Percentiles rank a stretch among this genome's conserved stretches.
Conservation (phyloP, 1,284 basidiomycete genomes). For the Pyrrhoderma lamaoense region DNA sequence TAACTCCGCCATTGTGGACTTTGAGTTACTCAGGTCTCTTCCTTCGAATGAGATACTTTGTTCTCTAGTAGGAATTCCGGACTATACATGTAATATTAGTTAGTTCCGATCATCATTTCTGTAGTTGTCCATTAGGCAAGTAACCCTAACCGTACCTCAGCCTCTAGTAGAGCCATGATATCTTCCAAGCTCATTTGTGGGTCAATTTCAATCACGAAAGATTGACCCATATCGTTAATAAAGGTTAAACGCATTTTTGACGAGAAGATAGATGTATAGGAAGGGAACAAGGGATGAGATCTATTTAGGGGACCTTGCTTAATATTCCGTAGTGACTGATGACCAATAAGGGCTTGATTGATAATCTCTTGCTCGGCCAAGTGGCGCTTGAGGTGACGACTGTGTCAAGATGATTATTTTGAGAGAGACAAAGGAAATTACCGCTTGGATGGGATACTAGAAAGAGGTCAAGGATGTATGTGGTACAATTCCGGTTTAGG, state of each 20-base stretch:
- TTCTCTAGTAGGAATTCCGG: slow-evolving; percentile 58
- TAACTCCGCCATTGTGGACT: slow-evolving; percentile 57
- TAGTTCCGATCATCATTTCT: too few species aligned
- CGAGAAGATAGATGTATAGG: slow-evolving; percentile 14
- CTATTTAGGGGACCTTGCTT: too few species aligned
- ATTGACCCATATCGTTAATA: slow-evolving; percentile 67
- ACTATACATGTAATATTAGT: too few species aligned
- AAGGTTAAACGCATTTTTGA: slow-evolving; percentile 74
- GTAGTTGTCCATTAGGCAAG: slow-evolving; percentile 6
- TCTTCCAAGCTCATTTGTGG: slow-evolving; percentile 83
- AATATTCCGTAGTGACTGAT: too few species aligned
- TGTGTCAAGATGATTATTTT: too few species aligned
- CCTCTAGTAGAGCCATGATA: slow-evolving; percentile 83
- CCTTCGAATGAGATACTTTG: slow-evolving; percentile 65
- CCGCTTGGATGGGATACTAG: too few species aligned
- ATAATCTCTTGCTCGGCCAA: too few species aligned
- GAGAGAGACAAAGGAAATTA: too few species aligned
- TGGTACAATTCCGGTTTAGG: too few species aligned
- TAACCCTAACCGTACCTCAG: slow-evolving; percentile 58
- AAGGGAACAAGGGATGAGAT: slow-evolving; percentile 3
- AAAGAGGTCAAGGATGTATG: too few species aligned
- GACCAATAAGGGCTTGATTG: too few species aligned
- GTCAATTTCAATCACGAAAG: slow-evolving; percentile 78
- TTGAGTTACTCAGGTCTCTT: slow-evolving; percentile 53
- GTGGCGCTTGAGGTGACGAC: too few species aligned